Evolutionary conservation across 2,329 filamentous ascomycete genomes (phyloP), one percentile per base, ranked within the genome.

Genomic region (Aspergillus pseudoterreus): DNA sequence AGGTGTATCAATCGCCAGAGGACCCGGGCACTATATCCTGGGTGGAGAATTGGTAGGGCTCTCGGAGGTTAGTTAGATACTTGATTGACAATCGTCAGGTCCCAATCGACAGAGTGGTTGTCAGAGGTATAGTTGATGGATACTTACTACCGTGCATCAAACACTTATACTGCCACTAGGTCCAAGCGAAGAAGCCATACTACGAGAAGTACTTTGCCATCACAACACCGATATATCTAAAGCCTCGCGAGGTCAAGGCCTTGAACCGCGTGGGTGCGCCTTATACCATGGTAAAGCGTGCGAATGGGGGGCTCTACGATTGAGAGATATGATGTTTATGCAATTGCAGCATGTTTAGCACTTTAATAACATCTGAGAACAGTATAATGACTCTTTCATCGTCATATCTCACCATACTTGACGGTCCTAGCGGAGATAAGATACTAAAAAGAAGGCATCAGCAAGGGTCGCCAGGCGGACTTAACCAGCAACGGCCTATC

Each of bases 151-250:
- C 15, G 12, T 38, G 35, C n/a, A 9, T 5, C 46, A 17, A 17
- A 11, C 19, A 15, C 30, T 12, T 32, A 30, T 9, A 11, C 27
- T 10, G 5, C 6, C 27, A 2, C 27, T 8, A 30, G 27, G 27
- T 30, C 27, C 27, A 30, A 11, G 27, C 27, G 10, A 30, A 30
- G 10, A 75, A 74, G 57, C 59, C 66, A 2, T 76, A 76, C 51
- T 75, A 75, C 53, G 65, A 68, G 41, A 70, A 71, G 17, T 75
- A 75, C 52, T 53, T 74, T 2, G 66, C 62, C 12, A 56, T 62
- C 6, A 75, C 73, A 10, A 64, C 70, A 61, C 63, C 68, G 11
- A 65, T 76, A 66, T 75, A 68, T 52, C 50, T 71, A 36, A 75
- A 75, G 56, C 68, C 71, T 1, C 62, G 71, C 30, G 67, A 73